Percentiles rank a stretch among this genome's conserved stretches.
Conservation (phyloP, 108 stramenopile species). For the Pelagomonas calceolata region DNA sequence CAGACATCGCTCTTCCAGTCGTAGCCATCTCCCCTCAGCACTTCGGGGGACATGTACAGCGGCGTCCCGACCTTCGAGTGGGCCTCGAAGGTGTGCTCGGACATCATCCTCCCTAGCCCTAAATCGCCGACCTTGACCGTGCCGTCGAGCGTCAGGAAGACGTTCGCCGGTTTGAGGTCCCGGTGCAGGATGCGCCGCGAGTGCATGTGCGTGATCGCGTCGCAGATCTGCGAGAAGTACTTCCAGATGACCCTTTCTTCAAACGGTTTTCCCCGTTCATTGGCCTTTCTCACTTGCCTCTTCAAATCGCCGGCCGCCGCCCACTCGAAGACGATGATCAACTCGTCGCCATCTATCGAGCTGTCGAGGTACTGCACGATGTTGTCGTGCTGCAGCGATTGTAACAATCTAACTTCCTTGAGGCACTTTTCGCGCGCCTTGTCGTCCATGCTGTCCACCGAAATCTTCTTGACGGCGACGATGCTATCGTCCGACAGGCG, state of each 20-base stretch:
- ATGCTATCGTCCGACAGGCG: conserved; percentile 25
- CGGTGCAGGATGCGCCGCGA: conserved; percentile 31
- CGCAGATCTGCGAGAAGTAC: conserved; percentile 25
- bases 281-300: conserved; percentile 39
- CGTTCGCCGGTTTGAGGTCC: conserved; percentile 43
- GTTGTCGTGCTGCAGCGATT: conserved; percentile 40
- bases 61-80: conserved; percentile 31
- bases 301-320: conserved; percentile 47
- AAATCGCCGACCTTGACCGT: conserved; percentile 43
- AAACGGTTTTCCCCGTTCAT: conserved; percentile 15
- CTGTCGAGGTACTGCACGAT: conserved; percentile 45
- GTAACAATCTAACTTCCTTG: conserved; percentile 40
- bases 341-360: conserved; percentile 27
- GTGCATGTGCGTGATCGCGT: conserved; percentile 36
- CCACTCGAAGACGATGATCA: conserved; percentile 45
- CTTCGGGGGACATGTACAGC: conserved; percentile 41
- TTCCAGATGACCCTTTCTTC: conserved; percentile 39
- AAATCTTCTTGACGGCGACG: conserved; percentile 47
- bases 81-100: conserved; percentile 24
- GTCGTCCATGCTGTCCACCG: conserved; percentile 31
- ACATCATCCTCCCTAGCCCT: conserved; percentile 21
- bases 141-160: conserved; percentile 37
- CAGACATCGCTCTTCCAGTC: conserved; percentile 50
- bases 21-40: conserved; percentile 47
- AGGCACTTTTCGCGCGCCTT: conserved; percentile 40